A percentile compares a stretch with the other conserved stretches of the same genome.
These are phyloP conservation scores for Botryotinia narcissicola DNA, from an alignment of 2,329 filamentous ascomycete genomes.

Conservation along the genomic window DNA sequence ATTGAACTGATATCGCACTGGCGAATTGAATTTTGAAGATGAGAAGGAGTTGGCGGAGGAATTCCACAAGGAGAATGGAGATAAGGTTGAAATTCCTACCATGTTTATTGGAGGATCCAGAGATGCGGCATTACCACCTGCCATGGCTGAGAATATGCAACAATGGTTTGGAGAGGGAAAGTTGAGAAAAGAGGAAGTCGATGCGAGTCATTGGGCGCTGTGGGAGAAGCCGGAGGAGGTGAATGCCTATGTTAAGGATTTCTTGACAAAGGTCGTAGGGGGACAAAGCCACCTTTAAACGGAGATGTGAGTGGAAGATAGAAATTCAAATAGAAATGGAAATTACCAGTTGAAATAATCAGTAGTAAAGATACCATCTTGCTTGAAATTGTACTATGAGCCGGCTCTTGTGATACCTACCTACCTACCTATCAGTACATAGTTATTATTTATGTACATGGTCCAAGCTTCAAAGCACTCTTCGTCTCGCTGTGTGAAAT, in stretches of 20 bases:
- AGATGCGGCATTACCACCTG: slow-evolving; percentile 70
- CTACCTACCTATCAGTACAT: too few relatives aligned
- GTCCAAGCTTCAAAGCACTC: not conserved
- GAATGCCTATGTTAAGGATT: slow-evolving; percentile 56
- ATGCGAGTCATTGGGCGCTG: slow-evolving; percentile 78
- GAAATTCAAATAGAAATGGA: not conserved
- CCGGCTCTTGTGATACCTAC: not conserved
- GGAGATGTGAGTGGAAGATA: not conserved
- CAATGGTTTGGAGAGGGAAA: slow-evolving; percentile 46
- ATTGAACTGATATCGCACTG: slow-evolving; percentile 83
- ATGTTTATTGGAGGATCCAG: slow-evolving; percentile 71
- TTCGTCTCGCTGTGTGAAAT: not conserved
- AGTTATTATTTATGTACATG: not conserved
- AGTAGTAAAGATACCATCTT: not conserved
- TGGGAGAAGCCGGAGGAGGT: slow-evolving; percentile 69
- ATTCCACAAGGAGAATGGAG: slow-evolving; percentile 52
- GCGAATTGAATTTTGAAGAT: slow-evolving; percentile 71
- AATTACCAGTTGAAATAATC: not conserved
- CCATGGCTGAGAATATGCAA: slow-evolving; percentile 71
- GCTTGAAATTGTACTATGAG: not conserved
- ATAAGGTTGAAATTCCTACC: slow-evolving; percentile 58
- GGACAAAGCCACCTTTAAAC: slow-evolving; percentile 4
- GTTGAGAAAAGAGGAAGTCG: slow-evolving; percentile 63
- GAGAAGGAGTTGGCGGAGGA: slow-evolving; percentile 62
- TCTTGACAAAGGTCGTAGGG: slow-evolving; percentile 26